A percentile compares a stretch with the other conserved stretches of the same genome.
Evolutionary conservation across 2,329 filamentous ascomycete genomes (phyloP).

Genomic region (Lomentospora prolificans): DNA sequence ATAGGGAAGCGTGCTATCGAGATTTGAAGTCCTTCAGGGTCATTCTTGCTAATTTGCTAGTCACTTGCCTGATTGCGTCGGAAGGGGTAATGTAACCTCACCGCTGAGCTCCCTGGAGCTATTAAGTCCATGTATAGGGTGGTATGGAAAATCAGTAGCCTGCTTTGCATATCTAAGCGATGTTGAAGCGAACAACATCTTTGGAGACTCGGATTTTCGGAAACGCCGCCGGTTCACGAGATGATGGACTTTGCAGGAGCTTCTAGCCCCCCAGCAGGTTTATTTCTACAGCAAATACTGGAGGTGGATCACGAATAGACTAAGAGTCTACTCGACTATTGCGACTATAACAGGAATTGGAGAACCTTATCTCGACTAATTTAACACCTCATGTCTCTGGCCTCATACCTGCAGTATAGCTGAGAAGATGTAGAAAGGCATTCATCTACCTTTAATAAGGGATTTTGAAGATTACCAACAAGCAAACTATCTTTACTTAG

Average conservation of each 20-base stretch:
- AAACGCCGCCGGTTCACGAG: conserved; percentile 16
- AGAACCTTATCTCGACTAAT: neutral
- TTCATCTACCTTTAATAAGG: conserved; percentile 15
- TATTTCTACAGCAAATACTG: conserved; percentile 21
- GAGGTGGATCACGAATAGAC: conserved; percentile 17
- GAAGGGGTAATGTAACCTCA: no score
- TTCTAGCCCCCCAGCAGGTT: conserved; percentile 35
- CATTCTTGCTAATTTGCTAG: no score
- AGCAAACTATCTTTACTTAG: conserved; percentile 16
- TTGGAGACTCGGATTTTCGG: neutral
- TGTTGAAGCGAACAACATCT: conserved; percentile 8
- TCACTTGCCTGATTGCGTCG: no score
- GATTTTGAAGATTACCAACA: conserved; percentile 13
- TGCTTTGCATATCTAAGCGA: conserved; percentile 18
- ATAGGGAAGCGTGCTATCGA: no score
- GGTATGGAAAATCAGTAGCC: conserved; percentile 15
- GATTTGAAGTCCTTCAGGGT: no score
- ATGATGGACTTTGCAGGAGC: conserved; percentile 60
- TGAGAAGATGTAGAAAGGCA: conserved; percentile 13
- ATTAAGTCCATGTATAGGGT: no score
- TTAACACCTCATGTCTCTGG: neutral
- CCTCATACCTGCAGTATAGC: conserved; percentile 10
- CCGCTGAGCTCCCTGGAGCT: no score
- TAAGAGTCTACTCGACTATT: conserved; percentile 6
- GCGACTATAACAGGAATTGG: conserved; percentile 16